phyloP scores from a whole-genome alignment of 2,329 filamentous ascomycete species.

The Bipolaris oryzae region DNA sequence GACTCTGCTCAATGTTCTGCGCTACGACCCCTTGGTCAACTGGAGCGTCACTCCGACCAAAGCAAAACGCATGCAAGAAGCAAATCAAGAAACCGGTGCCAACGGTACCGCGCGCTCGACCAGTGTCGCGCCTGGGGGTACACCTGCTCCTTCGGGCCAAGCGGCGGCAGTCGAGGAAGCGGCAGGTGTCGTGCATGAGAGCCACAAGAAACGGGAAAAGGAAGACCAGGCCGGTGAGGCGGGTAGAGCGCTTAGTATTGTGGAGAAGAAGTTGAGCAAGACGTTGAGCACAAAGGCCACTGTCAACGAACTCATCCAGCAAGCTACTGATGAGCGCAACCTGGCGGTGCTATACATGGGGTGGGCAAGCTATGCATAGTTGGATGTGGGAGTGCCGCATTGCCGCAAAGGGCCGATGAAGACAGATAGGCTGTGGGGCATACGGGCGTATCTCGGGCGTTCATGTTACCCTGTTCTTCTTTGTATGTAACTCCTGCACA shows the following conservation, averaged over 20 bases:
- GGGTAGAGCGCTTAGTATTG: conserved; percentile 87
- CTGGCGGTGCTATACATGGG: conserved; percentile 76
- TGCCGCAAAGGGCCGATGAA: neutral
- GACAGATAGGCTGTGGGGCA: neutral
- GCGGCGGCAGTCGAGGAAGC: conserved; percentile 30
- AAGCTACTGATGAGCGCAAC: conserved; percentile 91
- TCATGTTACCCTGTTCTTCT: neutral
- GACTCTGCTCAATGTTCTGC: conserved; percentile 95
- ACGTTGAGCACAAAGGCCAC: conserved; percentile 92
- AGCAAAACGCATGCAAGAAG: conserved; percentile 70
- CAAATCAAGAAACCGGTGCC: conserved; percentile 57
- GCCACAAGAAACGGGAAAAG: conserved; percentile 52
- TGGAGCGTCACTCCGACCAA: conserved; percentile 84
- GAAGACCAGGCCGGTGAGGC: conserved; percentile 75
- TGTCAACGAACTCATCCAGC: conserved; percentile 95
- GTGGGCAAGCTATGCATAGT: conserved; percentile 45
- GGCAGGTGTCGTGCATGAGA: conserved; percentile 31
- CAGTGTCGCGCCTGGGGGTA: conserved; percentile 37
- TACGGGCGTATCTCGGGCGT: conserved; percentile 1
- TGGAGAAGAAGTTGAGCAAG: conserved; percentile 95
- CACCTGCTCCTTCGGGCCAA: conserved; percentile 35
- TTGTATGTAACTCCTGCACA: neutral
- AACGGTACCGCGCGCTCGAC: conserved; percentile 40
- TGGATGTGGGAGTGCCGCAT: neutral
- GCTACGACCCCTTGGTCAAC: conserved; percentile 96